Evolutionary conservation across 768 basidiomycete genomes (phyloP), one percentile per base, ranked within the genome.

Genomic region (Amanita phalloides): DNA sequence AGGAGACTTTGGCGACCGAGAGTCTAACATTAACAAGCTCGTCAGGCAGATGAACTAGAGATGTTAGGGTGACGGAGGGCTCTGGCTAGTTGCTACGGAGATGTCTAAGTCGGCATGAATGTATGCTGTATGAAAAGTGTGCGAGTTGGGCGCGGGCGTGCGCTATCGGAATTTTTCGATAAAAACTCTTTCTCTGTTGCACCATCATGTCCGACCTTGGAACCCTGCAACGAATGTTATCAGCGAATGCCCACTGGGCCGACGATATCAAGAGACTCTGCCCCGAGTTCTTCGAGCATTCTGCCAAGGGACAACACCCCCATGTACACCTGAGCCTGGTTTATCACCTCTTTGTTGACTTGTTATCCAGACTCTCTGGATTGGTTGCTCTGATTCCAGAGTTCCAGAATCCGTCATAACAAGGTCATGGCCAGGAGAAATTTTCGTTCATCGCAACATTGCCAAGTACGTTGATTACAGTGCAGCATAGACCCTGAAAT

Each of bases 1-100:
- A 62, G 94, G 94, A 72, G 93, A 96, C 76, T 89, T 92, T 67
- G 96, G 96, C 71, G 84, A 97, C 78, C 85, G 96, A 68, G 95
- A 98, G 74, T 73, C 73, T 62, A 89, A 90, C 79, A 98, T 99
- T 79, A 95, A 96, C 83, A 86, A 86, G 71, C 91, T 98, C 71
- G 82, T 99, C 71, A 79, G 91, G 53, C 87, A 91, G 73, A 92
- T 92, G 90, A 92, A 92, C 73, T 92, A 63, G 71, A 58, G 53
- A 23, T 48, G 44, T 48, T 51, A 47, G 41, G 58, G 58, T 46
- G 50, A 47, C 55, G 57, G 53, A 51, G 56, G 53, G 54, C n/a
- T n/a, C n/a, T n/a, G n/a, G n/a, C 33, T 48, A 37, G 46, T 48
- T 48, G 20, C 28, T 36, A 47, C 20, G 45, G 32, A 30, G 26